phyloP scores from a whole-genome alignment of 2,329 filamentous ascomycete species.

The Mollisiaceae sp. region DNA sequence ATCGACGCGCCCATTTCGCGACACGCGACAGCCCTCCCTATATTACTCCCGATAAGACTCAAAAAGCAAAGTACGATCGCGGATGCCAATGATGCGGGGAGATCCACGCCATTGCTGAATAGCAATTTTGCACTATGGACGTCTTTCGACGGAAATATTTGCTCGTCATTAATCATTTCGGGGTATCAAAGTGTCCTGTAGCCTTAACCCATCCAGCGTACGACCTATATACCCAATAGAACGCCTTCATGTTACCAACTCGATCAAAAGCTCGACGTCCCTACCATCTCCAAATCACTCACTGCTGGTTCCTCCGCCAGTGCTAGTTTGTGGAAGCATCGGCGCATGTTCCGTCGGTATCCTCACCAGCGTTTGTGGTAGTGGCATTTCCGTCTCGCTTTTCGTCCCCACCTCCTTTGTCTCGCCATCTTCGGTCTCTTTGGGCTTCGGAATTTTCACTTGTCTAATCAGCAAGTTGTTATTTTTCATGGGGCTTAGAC shows the following conservation, averaged over 20 bases:
- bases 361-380: slow-evolving; percentile 82
- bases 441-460: slow-evolving; percentile 74
- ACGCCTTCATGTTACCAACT: slow-evolving; percentile 30
- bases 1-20: slow-evolving; percentile 18
- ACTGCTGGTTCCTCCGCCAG: slow-evolving; percentile 25
- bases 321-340: slow-evolving; percentile 53
- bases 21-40: not conserved
- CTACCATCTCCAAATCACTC: slow-evolving; percentile 16
- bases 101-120: not conserved
- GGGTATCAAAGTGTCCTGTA: slow-evolving; percentile 17
- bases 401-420: slow-evolving; percentile 50
- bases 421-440: slow-evolving; percentile 48
- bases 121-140: not conserved
- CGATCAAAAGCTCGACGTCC: slow-evolving; percentile 15
- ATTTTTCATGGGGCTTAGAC: slow-evolving; percentile 40
- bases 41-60: not conserved
- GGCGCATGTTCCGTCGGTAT: slow-evolving; percentile 82
- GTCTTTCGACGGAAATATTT: not conserved
- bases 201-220: not conserved
- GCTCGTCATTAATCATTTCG: slow-evolving; percentile 3
- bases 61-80: not conserved
- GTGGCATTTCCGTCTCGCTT: slow-evolving; percentile 47
- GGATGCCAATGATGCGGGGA: not conserved
- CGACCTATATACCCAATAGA: slow-evolving; percentile 7
- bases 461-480: slow-evolving; percentile 22